Conservation (phyloP, 257 asterid species). For the Cynanchum wilfordii region DNA sequence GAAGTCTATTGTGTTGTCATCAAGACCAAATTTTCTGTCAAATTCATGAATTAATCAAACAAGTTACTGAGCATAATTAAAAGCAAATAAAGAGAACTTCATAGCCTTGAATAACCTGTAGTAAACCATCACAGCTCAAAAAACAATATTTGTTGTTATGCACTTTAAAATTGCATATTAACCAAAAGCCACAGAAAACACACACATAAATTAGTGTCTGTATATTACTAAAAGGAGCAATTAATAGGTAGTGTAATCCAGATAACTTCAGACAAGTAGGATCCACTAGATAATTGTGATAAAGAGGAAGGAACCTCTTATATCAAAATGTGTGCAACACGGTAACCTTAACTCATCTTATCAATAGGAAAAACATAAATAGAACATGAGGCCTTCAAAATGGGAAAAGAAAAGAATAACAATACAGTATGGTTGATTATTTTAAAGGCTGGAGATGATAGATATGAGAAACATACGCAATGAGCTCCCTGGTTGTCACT, state of each 20-base stretch:
- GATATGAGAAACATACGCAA: constrained; percentile 44
- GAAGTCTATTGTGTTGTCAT: constrained; percentile 87
- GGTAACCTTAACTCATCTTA: neutral
- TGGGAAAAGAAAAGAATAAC: neutral
- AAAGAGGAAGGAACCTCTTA: neutral
- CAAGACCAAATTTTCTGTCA: constrained; percentile 86
- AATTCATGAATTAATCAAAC: neutral
- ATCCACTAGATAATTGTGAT: neutral
- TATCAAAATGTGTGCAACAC: neutral
- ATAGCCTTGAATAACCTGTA: neutral
- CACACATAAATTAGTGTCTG: neutral
- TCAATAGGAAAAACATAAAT: neutral
- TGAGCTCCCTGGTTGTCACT: constrained; percentile 78
- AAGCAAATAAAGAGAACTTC: neutral
- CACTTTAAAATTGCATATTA: neutral
- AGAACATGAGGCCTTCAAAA: neutral
- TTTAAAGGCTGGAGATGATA: too few relatives aligned
- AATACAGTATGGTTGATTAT: neutral
- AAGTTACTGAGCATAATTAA: neutral
- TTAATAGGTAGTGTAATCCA: neutral
- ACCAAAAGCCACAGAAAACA: neutral
- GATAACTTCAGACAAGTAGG: neutral
- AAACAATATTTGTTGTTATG: neutral
- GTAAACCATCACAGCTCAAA: neutral
- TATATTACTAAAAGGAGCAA: neutral